Evolutionary conservation across 768 basidiomycete genomes (phyloP).

Genomic region (Amanita molliuscula): DNA sequence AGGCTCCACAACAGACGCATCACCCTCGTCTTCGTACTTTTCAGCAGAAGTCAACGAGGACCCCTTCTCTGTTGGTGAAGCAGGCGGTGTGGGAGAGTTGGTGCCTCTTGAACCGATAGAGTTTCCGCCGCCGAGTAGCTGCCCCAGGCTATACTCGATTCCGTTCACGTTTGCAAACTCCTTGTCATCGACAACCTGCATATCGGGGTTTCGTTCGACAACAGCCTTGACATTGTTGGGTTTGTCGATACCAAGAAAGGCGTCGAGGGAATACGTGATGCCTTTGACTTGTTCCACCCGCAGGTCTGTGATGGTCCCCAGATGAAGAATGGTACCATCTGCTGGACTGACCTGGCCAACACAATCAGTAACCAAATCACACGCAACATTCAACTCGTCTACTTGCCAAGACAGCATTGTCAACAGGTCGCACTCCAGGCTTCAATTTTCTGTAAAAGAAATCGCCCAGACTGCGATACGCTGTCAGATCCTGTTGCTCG

Average conservation of each 20-base stretch:
- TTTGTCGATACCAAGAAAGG: slow-evolving; percentile 72
- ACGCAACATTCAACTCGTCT: background rate
- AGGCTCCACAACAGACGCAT: slow-evolving; percentile 65
- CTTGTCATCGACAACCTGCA: slow-evolving; percentile 65
- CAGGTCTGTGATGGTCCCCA: slow-evolving; percentile 70
- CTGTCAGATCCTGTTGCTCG: slow-evolving; percentile 63
- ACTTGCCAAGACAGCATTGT: slow-evolving; percentile 59
- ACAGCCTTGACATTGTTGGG: slow-evolving; percentile 33
- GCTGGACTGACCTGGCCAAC: slow-evolving; percentile 75
- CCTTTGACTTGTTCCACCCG: slow-evolving; percentile 97
- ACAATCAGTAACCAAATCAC: background rate
- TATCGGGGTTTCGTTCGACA: slow-evolving; percentile 33
- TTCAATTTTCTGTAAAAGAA: slow-evolving; percentile 93
- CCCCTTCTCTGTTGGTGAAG: background rate
- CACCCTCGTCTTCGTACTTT: slow-evolving; percentile 60
- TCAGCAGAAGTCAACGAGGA: slow-evolving; percentile 21
- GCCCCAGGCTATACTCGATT: slow-evolving; percentile 88
- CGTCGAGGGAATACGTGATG: slow-evolving; percentile 92
- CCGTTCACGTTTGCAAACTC: slow-evolving; percentile 97
- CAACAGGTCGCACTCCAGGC: slow-evolving; percentile 73
- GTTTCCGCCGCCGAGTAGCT: slow-evolving; percentile 47
- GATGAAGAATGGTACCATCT: slow-evolving; percentile 87
- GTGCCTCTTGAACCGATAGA: slow-evolving; percentile 20
- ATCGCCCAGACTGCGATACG: slow-evolving; percentile 81
- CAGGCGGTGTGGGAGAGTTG: slow-evolving; percentile 20